Evolutionary conservation across 108 stramenopile genomes (phyloP), one percentile per base, ranked within the genome.

Genomic region (Ochromonas danica): DNA sequence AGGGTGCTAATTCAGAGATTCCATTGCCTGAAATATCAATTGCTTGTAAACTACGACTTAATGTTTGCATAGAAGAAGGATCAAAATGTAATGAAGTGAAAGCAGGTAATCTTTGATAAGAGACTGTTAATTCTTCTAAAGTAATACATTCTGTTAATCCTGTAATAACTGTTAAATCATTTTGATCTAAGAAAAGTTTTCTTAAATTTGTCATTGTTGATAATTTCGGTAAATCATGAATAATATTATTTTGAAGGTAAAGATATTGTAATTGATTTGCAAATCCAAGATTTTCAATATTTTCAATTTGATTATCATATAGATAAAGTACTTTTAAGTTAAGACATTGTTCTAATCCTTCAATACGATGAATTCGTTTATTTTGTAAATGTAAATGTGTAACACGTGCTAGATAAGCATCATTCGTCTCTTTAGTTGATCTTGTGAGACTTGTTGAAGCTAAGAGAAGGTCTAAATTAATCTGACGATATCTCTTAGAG

Each of bases 341-440:
- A 33, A 33, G 3, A 75, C 72, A 75, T 10, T 14, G 51, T 33
- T 75, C 72, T 6, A 75, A 36, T 14, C 31, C 31, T 27, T 75
- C 72, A 75, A 75, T 75, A 36, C 10, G 14, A 27, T 33, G 72
- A 30, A 75, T 75, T 41, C 40, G 14, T 60, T 75, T 75, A 31
- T 38, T 41, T 33, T 75, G 72, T 25, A 75, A 75, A 75, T 75
- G 72, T 41, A 75, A 75, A 60, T 75, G 72, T 6, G 72, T 75
- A 14, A 75, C 51, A 6, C 51, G 72, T 33, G 3, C 10, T n/a
- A 75, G 35, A 36, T 57, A 75, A 14, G 14, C n/a, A 6, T 75
- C 72, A 33, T 57, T 38, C n/a, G 40, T 75, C 25, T 75, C 72
- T 75, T 45, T 75, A 41, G n/a, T 33, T 57, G 72, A 57, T 60